Percentiles rank a stretch among this genome's conserved stretches.
These are phyloP conservation scores for Scheffersomyces illinoinensis DNA, from an alignment of 1,139 yeast genomes.

Conservation along the genomic window DNA sequence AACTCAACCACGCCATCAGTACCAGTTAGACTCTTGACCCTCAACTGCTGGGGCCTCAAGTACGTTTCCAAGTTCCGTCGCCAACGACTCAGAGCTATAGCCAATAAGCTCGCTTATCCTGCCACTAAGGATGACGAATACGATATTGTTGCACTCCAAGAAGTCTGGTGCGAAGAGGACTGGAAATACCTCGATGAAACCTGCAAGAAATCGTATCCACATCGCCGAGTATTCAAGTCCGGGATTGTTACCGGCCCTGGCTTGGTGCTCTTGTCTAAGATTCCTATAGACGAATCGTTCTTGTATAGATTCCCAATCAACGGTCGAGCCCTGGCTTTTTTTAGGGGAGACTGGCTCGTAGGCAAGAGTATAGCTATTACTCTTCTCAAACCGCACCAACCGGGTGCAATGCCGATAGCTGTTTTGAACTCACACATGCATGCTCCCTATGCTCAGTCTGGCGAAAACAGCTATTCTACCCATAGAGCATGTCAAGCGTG, in stretches of 20 bases:
- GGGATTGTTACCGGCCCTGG: conserved; percentile 96
- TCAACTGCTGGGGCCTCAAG: conserved; percentile 89
- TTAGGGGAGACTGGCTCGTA: conserved; percentile 96
- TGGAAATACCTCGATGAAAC: conserved; percentile 61
- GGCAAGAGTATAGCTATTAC: conserved; percentile 90
- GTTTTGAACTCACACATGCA: conserved; percentile 93
- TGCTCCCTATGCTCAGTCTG: conserved; percentile 83
- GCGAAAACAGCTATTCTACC: conserved; percentile 87
- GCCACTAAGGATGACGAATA: conserved; percentile 45
- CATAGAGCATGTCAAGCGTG: conserved; percentile 96
- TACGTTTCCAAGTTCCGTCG: conserved; percentile 70
- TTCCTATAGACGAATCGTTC: conserved; percentile 79
- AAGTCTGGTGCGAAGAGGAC: conserved; percentile 87
- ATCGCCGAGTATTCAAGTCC: conserved; percentile 67
- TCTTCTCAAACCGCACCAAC: conserved; percentile 51
- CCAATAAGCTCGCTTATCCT: conserved; percentile 56
- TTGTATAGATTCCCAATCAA: conserved; percentile 85
- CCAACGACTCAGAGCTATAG: conserved; percentile 71
- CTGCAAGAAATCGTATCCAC: conserved; percentile 56
- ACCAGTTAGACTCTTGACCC: conserved; percentile 54
- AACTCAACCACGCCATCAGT: not conserved
- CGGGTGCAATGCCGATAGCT: conserved; percentile 61
- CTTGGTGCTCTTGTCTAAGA: conserved; percentile 75
- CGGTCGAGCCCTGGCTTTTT: conserved; percentile 92
- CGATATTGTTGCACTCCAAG: conserved; percentile 89